These are phyloP conservation scores for Globisporangium acanthophoron DNA, from an alignment of 352 stramenopile species.

Conservation along the genomic window DNA sequence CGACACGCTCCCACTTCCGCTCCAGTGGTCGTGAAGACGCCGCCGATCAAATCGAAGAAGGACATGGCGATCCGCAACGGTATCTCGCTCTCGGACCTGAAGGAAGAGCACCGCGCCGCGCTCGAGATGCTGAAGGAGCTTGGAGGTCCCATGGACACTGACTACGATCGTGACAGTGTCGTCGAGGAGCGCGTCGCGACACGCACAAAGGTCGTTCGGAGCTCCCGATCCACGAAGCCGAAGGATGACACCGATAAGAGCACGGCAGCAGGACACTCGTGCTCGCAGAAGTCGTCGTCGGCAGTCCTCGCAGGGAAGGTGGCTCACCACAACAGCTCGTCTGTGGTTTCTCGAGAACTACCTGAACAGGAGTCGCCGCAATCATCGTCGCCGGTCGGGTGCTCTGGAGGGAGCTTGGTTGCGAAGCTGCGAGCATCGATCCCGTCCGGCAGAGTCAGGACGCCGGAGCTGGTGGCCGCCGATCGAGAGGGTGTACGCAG, in stretches of 20 bases:
- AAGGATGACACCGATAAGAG: not conserved
- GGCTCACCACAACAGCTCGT: not conserved
- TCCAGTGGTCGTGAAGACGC: constrained; percentile 8
- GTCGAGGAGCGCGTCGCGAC: constrained; percentile 3
- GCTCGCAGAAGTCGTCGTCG: not conserved
- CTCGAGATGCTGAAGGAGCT: constrained; percentile 71
- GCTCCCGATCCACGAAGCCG: not conserved
- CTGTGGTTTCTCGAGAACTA: not conserved
- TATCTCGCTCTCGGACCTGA: constrained; percentile 65
- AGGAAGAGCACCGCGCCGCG: constrained; percentile 67
- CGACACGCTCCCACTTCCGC: not conserved
- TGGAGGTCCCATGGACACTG: constrained; percentile 43
- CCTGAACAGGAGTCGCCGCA: not conserved
- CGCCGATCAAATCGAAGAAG: constrained; percentile 20
- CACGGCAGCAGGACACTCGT: not conserved
- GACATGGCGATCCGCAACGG: constrained; percentile 37
- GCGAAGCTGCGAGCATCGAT: constrained; percentile 45
- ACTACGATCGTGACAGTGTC: constrained; percentile 22
- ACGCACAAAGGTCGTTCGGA: not conserved
- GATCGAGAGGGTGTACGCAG: not conserved
- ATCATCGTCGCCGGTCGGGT: constrained; percentile 3
- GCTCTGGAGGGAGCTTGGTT: constrained; percentile 31
- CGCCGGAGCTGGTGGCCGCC: not conserved
- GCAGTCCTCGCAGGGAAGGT: not conserved
- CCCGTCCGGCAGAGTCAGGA: constrained; percentile 27